A percentile compares a stretch with the other conserved stretches of the same genome.
Conservation (phyloP, 441 rosid genomes). For the Adansonia madagascariensis region DNA sequence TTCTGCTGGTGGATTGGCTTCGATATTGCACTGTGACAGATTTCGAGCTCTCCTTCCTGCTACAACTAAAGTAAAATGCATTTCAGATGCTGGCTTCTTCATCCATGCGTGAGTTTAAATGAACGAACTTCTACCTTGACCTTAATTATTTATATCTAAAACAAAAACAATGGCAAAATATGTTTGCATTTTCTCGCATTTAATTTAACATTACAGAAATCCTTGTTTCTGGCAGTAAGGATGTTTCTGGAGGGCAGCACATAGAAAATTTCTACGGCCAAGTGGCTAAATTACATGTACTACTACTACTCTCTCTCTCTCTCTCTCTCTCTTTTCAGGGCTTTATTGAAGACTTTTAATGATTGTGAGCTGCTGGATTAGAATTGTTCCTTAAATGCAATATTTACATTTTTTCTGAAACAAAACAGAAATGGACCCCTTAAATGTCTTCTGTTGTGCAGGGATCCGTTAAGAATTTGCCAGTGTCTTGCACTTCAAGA, state of each 20-base stretch:
- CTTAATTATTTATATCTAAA: background rate
- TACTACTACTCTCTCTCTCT: background rate
- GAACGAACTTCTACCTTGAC: too few relatives aligned
- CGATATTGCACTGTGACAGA: constrained; percentile 81
- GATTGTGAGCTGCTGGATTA: background rate
- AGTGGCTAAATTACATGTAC: constrained; percentile 72
- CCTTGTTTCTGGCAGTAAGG: constrained; percentile 57
- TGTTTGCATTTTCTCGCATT: constrained; percentile 17
- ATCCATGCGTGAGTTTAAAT: constrained; percentile 61
- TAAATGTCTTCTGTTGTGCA: constrained; percentile 29
- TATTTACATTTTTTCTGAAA: too few relatives aligned
- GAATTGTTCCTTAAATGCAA: background rate
- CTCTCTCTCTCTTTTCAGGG: background rate
- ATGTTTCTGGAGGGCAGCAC: constrained; percentile 68
- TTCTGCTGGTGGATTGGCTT: constrained; percentile 98
- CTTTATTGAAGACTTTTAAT: background rate
- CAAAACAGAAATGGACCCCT: background rate
- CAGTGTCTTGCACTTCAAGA: constrained; percentile 75
- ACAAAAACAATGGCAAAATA: background rate
- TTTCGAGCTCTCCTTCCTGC: constrained; percentile 69
- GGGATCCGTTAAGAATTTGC: constrained; percentile 83
- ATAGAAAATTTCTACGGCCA: constrained; percentile 57
- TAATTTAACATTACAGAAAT: constrained; percentile 28
- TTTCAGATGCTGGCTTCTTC: constrained; percentile 93
- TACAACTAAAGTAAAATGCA: constrained; percentile 80